These are phyloP conservation scores for Phytophthora citricola DNA, from an alignment of 352 stramenopile species.

Conservation along the genomic window DNA sequence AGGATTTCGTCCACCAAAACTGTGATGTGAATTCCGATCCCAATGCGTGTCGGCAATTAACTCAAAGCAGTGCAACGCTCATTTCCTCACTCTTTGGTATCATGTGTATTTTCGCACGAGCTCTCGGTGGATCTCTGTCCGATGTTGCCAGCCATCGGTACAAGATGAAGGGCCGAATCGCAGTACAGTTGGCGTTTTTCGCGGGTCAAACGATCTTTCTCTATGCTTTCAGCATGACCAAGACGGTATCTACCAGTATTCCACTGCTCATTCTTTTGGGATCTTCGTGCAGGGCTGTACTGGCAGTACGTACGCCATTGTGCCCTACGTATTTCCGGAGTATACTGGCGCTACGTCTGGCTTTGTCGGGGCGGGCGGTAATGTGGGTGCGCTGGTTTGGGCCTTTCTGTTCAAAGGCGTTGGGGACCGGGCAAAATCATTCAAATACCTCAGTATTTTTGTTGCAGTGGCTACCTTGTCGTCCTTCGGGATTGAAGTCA, in stretches of 20 bases:
- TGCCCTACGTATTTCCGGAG: constrained; percentile 52
- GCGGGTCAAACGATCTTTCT: constrained; percentile 78
- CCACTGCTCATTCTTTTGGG: constrained; percentile 84
- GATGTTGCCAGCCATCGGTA: constrained; percentile 77
- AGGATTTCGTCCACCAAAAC: constrained; percentile 78
- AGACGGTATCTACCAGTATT: constrained; percentile 63
- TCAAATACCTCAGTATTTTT: constrained; percentile 60
- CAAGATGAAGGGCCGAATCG: constrained; percentile 89
- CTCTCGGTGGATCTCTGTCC: constrained; percentile 83
- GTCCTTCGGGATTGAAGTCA: constrained; percentile 16
- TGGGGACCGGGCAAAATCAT: constrained; percentile 40
- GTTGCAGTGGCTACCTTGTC: constrained; percentile 31
- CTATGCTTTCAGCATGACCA: constrained; percentile 80
- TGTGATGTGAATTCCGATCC: constrained; percentile 40
- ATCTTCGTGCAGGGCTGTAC: constrained; percentile 77
- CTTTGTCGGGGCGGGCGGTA: constrained; percentile 63
- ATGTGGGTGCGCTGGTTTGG: constrained; percentile 58
- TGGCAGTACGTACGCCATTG: constrained; percentile 65
- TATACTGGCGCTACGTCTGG: constrained; percentile 56
- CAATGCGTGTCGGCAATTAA: constrained; percentile 35
- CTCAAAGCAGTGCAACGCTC: constrained; percentile 59
- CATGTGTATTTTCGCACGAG: constrained; percentile 93
- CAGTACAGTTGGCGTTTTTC: constrained; percentile 81
- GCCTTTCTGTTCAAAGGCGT: constrained; percentile 62
- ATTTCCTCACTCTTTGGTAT: constrained; percentile 93